These are phyloP conservation scores for Cladosporium sp. DNA, from an alignment of 2,329 filamentous ascomycete genomes.

Conservation along the genomic window DNA sequence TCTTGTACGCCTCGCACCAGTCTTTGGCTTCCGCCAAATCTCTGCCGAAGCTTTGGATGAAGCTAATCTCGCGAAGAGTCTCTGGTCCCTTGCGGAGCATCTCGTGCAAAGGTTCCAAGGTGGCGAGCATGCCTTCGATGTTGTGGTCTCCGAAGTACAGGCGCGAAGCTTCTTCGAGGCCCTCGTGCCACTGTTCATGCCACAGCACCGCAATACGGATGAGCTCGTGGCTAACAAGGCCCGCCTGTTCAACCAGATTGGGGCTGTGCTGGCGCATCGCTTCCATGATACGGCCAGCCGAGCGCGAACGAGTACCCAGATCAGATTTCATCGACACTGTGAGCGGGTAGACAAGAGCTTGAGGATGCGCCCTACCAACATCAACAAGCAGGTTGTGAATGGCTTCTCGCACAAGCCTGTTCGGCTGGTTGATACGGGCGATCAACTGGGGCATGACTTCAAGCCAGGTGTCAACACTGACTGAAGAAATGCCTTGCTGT, in stretches of 20 bases:
- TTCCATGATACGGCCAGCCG: conserved; percentile 93
- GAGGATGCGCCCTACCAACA: conserved; percentile 90
- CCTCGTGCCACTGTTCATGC: conserved; percentile 99
- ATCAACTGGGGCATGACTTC: conserved; percentile 98
- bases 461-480: conserved; percentile 97
- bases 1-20: conserved; percentile 91
- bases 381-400: conserved; percentile 92
- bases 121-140: conserved; percentile 95
- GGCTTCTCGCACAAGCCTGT: conserved; percentile 80
- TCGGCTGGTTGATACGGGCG: conserved; percentile 94
- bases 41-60: conserved; percentile 93
- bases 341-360: conserved; percentile 93
- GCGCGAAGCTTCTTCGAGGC: conserved; percentile 90
- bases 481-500: conserved; percentile 84
- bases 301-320: conserved; percentile 78
- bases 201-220: conserved; percentile 96
- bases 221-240: conserved; percentile 91
- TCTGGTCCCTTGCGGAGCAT: conserved; percentile 88
- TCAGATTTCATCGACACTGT: conserved; percentile 99
- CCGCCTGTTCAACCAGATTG: conserved; percentile 89
- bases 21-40: conserved; percentile 93
- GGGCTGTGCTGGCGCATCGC: conserved; percentile 95
- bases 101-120: conserved; percentile 85
- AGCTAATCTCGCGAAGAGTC: conserved; percentile 93
- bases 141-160: conserved; percentile 98